Evolutionary conservation across 164 flowering plant species (phyloP).

Genomic region (Stephania cephalantha): DNA sequence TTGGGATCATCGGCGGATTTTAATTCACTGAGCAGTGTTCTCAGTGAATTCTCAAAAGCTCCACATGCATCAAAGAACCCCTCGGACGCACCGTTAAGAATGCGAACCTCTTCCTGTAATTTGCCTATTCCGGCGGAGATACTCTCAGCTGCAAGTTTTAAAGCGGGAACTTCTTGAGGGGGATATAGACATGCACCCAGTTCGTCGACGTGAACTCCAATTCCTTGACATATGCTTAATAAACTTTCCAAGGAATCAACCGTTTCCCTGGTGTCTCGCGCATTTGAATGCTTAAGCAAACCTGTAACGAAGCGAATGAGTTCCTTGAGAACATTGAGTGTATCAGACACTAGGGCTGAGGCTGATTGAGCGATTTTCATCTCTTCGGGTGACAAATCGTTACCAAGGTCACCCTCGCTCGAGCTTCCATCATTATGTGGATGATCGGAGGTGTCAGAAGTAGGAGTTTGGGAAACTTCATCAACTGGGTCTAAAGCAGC

Average conservation of each 20-base stretch:
- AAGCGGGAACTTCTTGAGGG: constrained; percentile 63
- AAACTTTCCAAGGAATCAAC: constrained; percentile 62
- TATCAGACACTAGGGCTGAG: constrained; percentile 42
- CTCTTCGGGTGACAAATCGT: constrained; percentile 69
- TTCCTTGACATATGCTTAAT: constrained; percentile 45
- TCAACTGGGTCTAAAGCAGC: constrained; percentile 26
- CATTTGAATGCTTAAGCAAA: constrained; percentile 41
- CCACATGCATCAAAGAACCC: constrained; percentile 46
- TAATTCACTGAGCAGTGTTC: constrained; percentile 35
- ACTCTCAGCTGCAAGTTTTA: constrained; percentile 37
- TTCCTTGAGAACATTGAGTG: constrained; percentile 55
- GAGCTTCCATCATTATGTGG: constrained; percentile 29
- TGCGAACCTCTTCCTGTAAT: constrained; percentile 31
- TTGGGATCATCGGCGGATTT: constrained; percentile 18
- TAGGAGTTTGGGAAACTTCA: constrained; percentile 21
- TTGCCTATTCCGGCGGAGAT: constrained; percentile 31
- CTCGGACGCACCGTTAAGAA: constrained; percentile 32
- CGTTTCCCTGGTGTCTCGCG: constrained; percentile 18
- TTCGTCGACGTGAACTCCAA: constrained; percentile 74
- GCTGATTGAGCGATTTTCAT: constrained; percentile 62
- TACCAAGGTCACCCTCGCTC: constrained; percentile 54
- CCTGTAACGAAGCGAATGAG: constrained; percentile 65
- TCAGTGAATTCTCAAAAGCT: constrained; percentile 36
- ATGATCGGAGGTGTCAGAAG: constrained; percentile 17
- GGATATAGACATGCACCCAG: constrained; percentile 89